These are phyloP conservation scores for Metschnikowia bowlesiae DNA, from an alignment of 805 yeast species.

Conservation along the genomic window DNA sequence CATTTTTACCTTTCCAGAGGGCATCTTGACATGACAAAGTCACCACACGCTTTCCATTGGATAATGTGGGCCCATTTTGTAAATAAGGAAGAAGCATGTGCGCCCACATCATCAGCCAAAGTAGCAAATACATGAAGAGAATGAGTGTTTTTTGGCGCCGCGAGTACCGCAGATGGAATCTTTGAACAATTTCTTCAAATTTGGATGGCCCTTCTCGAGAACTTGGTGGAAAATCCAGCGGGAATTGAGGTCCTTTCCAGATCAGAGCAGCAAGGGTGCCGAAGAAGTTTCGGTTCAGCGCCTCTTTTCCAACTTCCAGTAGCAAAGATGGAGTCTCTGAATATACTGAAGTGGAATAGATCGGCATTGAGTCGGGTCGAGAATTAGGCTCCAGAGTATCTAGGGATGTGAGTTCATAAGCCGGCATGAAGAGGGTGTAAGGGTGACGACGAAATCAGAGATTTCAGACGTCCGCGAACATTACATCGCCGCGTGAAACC, in stretches of 20 bases:
- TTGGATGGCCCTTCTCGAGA: conserved; percentile 22
- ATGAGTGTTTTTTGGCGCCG: conserved; percentile 23
- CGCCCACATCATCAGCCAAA: conserved; percentile 45
- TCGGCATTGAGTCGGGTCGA: neutral
- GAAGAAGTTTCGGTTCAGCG: neutral
- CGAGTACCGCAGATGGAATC: conserved; percentile 27
- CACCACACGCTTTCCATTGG: conserved; percentile 24
- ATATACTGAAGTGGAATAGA: neutral
- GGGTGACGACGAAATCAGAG: neutral
- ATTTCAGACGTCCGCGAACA: conserved; percentile 1
- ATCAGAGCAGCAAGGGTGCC: conserved; percentile 25
- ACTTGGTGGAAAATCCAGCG: conserved; percentile 46
- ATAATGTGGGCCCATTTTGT: conserved; percentile 33
- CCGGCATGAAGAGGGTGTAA: conserved; percentile 2
- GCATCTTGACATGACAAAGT: conserved; percentile 47
- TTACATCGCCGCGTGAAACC: neutral
- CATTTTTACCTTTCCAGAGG: conserved; percentile 75
- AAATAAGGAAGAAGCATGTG: conserved; percentile 44
- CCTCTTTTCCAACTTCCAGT: neutral
- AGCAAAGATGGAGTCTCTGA: neutral
- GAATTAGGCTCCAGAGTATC: neutral
- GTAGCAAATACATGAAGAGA: conserved; percentile 34
- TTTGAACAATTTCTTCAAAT: conserved; percentile 43
- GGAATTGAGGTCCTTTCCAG: conserved; percentile 55
- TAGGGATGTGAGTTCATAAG: conserved; percentile 1